Percentiles rank a stretch among this genome's conserved stretches.
Conservation (phyloP, 2,329 filamentous ascomycete species). For the Talaromyces sp. region DNA sequence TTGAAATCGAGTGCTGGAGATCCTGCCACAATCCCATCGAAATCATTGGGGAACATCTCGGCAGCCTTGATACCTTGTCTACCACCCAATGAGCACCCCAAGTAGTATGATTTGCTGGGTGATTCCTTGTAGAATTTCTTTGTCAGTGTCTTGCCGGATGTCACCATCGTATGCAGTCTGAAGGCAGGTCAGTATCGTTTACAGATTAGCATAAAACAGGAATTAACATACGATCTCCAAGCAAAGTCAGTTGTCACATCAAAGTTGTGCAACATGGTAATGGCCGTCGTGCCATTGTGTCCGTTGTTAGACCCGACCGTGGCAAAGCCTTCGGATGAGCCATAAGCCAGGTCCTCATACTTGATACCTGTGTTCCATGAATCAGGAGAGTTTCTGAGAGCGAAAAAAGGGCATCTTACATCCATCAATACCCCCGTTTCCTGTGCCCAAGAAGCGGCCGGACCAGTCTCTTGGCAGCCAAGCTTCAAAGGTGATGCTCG, state of each 20-base stretch:
- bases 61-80: constrained; percentile 27
- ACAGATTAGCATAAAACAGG: constrained; percentile 26
- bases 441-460: constrained; percentile 44
- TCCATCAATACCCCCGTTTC: constrained; percentile 46
- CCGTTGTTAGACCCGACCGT: constrained; percentile 47
- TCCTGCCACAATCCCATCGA: constrained; percentile 51
- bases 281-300: constrained; percentile 45
- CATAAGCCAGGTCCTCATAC: constrained; percentile 42
- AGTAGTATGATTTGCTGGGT: constrained; percentile 20
- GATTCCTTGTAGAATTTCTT: constrained; percentile 34
- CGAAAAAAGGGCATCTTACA: constrained; percentile 28
- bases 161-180: constrained; percentile 4
- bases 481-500: constrained; percentile 43
- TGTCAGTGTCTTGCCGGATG: constrained; percentile 23
- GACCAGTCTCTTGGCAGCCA: constrained; percentile 47
- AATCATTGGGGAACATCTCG: constrained; percentile 50
- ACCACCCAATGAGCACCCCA: constrained; percentile 15
- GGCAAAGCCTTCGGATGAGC: constrained; percentile 39
- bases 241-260: constrained; percentile 47
- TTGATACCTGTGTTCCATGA: constrained; percentile 32
- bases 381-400: background rate
- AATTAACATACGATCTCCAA: constrained; percentile 29
- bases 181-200: background rate
- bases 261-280: constrained; percentile 42
- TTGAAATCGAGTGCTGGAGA: constrained; percentile 27